Base-by-base conservation (phyloP, 2,329 filamentous ascomycete species). In the Cytospora schulzeri region DNA sequence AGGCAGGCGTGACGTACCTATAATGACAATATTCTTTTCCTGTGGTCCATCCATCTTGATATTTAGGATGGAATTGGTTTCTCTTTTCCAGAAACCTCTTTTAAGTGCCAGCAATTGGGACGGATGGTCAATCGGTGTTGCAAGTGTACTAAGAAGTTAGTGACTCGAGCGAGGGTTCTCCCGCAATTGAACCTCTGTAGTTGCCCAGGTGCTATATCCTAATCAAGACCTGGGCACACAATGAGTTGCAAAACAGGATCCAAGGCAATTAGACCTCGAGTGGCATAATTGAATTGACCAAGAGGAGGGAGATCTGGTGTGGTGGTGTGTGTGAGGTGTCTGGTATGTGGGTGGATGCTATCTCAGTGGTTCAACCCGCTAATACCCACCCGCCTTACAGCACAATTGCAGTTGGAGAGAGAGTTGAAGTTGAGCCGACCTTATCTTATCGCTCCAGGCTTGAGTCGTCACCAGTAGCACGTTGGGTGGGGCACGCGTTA, bases 11-110 rank as follows among this genome's bases (percentile, higher is more conserved):
- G 26, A 63, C 74, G 50, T 69, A 76, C 75, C 76, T 64, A 85
- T 75, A 64, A 85, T 82, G 68, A 85, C 80, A 57, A 84, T 83
- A 45, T 82, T 79, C 64, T 76, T 78, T 61, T 68, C 71, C 29
- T 67, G 66, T 50, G 66, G 69, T 24, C 62, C 28, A 31, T 70
- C 72, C 72, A 74, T 73, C 41, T 45, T 65, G 48, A 55, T 45
- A 8, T 60, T 17, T 14, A 24, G 33, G 14, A 15, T 4, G 29
- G 29, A 9, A 9, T 11, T 45, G 33, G 58, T 11, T n/a, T 38
- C 51, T 17, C 35, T 31, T 31, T 29, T 33, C 38, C 51, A 31
- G 3, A 17, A 12, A 17, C 4, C 17, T 60, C 2, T 19, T 8
- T 26, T n/a, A 9, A 24, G n/a, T 54, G 24, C 33, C 26, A 56